Percentiles rank a stretch among this genome's conserved stretches.
These are phyloP conservation scores for Hydnomerulius pinastri DNA, from an alignment of 768 basidiomycete genomes.

Conservation along the genomic window DNA sequence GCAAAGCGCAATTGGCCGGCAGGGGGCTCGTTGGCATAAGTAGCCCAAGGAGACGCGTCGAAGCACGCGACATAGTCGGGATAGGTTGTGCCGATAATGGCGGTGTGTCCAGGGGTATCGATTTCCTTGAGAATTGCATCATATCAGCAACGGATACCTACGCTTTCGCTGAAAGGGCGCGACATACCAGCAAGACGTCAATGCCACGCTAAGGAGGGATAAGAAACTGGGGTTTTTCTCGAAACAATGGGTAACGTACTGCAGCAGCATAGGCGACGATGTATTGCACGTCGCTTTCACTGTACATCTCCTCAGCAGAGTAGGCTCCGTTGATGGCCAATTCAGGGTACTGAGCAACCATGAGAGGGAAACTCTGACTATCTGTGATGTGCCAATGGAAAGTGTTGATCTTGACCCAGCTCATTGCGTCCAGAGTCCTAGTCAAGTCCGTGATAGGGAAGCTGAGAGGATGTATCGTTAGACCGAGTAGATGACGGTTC, in stretches of 20 bases:
- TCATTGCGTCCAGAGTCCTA: conserved; percentile 54
- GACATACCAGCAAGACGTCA: conserved; percentile 57
- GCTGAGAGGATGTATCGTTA: conserved; percentile 17
- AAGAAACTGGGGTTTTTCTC: background rate
- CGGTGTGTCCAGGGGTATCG: conserved; percentile 84
- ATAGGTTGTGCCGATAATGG: conserved; percentile 59
- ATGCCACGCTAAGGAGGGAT: conserved; percentile 57
- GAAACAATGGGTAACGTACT: conserved; percentile 41
- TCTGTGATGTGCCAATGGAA: conserved; percentile 89
- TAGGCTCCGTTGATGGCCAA: conserved; percentile 71
- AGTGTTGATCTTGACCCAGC: conserved; percentile 59
- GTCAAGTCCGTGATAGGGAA: conserved; percentile 40
- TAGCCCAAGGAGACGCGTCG: conserved; percentile 54
- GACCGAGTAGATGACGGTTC: background rate
- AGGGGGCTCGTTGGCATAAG: conserved; percentile 74
- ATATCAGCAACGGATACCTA: background rate
- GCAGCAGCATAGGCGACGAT: conserved; percentile 70
- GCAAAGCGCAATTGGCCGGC: conserved; percentile 82
- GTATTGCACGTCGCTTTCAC: conserved; percentile 51
- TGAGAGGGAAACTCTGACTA: conserved; percentile 78
- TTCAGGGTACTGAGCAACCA: conserved; percentile 58
- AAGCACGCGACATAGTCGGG: conserved; percentile 77
- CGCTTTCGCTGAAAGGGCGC: background rate
- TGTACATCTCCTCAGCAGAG: conserved; percentile 54
- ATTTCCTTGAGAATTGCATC: conserved; percentile 61